These are phyloP conservation scores for Penicillium arizonense DNA, from an alignment of 495 filamentous ascomycete species.

Conservation along the genomic window DNA sequence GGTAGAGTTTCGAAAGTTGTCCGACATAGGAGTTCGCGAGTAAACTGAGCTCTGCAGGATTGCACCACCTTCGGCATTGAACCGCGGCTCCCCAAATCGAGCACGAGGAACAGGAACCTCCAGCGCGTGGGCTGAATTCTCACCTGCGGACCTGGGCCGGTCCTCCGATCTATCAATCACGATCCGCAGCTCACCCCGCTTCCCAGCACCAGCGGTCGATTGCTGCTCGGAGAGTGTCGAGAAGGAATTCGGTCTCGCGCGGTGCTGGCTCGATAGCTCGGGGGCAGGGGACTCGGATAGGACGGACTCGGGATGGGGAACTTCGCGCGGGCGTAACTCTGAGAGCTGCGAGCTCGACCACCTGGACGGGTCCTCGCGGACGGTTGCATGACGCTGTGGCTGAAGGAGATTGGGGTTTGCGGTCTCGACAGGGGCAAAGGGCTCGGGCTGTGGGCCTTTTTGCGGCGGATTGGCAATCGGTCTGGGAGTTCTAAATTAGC, in stretches of 20 bases:
- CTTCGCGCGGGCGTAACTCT: slow-evolving; percentile 38
- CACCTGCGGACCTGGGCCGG: slow-evolving; percentile 67
- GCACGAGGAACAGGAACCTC: slow-evolving; percentile 86
- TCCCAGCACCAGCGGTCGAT: slow-evolving; percentile 29
- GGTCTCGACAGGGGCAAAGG: slow-evolving; percentile 31
- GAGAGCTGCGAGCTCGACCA: slow-evolving; percentile 51
- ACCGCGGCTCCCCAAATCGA: slow-evolving; percentile 77
- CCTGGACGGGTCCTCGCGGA: slow-evolving; percentile 31
- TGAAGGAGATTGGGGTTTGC: slow-evolving; percentile 35
- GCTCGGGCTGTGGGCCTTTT: slow-evolving; percentile 30
- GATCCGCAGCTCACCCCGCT: slow-evolving; percentile 69
- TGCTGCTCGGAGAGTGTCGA: slow-evolving; percentile 58
- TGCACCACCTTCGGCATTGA: slow-evolving; percentile 74
- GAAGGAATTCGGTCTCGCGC: slow-evolving; percentile 60
- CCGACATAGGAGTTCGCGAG: slow-evolving; percentile 51
- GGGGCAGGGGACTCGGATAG: slow-evolving; percentile 23
- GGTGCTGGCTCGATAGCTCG: slow-evolving; percentile 27
- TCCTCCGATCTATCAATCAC: slow-evolving; percentile 76
- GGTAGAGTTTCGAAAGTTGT: slow-evolving; percentile 52
- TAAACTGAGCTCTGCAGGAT: slow-evolving; percentile 74
- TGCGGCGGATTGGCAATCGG: slow-evolving; percentile 47
- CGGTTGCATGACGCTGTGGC: slow-evolving; percentile 18
- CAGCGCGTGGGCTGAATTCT: slow-evolving; percentile 51
- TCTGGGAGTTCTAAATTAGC: slow-evolving; percentile 34
- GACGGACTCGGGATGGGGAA: slow-evolving; percentile 30